These are phyloP conservation scores for Aureobasidium vineae DNA, from an alignment of 2,329 filamentous ascomycete genomes.

Conservation along the genomic window DNA sequence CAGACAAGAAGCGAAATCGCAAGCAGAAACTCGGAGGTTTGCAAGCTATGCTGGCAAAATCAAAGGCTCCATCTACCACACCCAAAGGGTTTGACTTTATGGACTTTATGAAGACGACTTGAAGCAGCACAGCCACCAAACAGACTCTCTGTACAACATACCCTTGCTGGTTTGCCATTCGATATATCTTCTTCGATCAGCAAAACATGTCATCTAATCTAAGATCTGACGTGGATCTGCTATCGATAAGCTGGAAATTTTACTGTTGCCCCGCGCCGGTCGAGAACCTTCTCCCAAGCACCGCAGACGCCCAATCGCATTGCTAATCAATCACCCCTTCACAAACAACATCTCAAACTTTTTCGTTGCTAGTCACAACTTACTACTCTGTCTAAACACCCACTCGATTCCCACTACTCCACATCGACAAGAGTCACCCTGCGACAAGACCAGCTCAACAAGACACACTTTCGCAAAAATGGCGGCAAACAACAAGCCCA, in stretches of 20 bases:
- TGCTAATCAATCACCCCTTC: slow-evolving; percentile 12
- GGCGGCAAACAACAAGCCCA: slow-evolving; percentile 28
- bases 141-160: not conserved
- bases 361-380: not conserved
- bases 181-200: not conserved
- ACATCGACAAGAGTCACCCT: slow-evolving; percentile 5
- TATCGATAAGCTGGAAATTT: slow-evolving; percentile 22
- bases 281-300: not conserved
- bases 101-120: slow-evolving; percentile 52
- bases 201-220: slow-evolving; percentile 1
- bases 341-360: not conserved
- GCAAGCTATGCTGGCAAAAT: slow-evolving; percentile 54
- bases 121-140: not conserved
- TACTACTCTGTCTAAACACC: not conserved
- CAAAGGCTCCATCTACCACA: slow-evolving; percentile 41
- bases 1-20: slow-evolving; percentile 53
- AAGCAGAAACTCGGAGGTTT: slow-evolving; percentile 54
- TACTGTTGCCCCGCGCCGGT: slow-evolving; percentile 11
- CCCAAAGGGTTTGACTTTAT: slow-evolving; percentile 48
- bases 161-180: not conserved
- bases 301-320: slow-evolving; percentile 4
- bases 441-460: not conserved
- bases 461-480: slow-evolving; percentile 13
- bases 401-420: not conserved
- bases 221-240: not conserved